Conservation (phyloP, 2,329 filamentous ascomycete genomes). For the Arachnopeziza araneosa region DNA sequence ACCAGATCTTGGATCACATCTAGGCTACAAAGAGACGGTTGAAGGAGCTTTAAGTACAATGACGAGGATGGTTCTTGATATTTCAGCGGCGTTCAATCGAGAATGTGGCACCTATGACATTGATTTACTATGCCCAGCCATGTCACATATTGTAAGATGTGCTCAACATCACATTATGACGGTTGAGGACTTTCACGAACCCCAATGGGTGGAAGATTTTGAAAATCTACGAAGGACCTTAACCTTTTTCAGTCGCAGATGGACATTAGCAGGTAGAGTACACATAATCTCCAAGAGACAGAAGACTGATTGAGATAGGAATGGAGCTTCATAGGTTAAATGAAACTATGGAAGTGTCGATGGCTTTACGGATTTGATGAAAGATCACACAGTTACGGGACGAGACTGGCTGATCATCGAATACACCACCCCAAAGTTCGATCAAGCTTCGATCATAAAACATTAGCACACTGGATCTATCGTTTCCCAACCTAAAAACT, state of each 20-base stretch:
- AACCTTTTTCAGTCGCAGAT: constrained; percentile 12
- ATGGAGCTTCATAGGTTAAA: neutral
- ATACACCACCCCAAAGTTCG: too few relatives aligned
- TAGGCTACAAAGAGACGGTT: constrained; percentile 8
- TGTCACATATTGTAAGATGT: constrained; percentile 15
- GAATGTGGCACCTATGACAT: constrained; percentile 5
- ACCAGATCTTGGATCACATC: neutral
- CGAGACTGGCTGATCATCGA: too few relatives aligned
- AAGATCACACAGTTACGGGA: neutral
- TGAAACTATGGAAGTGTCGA: neutral
- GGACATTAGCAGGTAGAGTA: constrained; percentile 13
- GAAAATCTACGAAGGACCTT: constrained; percentile 16
- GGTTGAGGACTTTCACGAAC: constrained; percentile 12
- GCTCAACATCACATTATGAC: constrained; percentile 18
- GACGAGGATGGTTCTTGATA: constrained; percentile 21
- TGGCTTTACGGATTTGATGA: constrained; percentile 50
- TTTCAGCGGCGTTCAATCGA: constrained; percentile 17
- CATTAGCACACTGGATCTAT: too few relatives aligned
- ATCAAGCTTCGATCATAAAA: too few relatives aligned
- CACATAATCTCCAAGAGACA: neutral
- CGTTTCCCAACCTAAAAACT: too few relatives aligned
- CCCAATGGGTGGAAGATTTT: constrained; percentile 16
- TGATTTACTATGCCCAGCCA: constrained; percentile 10
- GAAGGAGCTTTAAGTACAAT: constrained; percentile 14
- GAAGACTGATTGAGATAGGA: too few relatives aligned